These are phyloP conservation scores for Colletotrichum scovillei DNA, from an alignment of 2,329 filamentous ascomycete species.

Conservation along the genomic window DNA sequence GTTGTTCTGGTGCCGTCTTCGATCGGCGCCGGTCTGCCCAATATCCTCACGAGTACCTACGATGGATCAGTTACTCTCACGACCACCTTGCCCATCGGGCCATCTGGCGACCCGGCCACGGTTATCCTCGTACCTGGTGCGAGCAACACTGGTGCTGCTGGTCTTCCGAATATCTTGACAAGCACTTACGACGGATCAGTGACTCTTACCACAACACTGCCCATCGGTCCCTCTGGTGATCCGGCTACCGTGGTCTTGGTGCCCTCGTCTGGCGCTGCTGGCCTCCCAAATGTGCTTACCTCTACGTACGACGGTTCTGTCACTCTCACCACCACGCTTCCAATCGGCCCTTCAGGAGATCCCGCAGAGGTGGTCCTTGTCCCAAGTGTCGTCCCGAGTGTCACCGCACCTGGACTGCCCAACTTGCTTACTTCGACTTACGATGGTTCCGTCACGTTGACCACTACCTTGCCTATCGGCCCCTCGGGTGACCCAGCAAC, in stretches of 20 bases:
- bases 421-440: not conserved
- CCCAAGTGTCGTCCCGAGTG: not conserved
- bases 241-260: not conserved
- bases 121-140: not conserved
- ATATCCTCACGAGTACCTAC: not conserved
- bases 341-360: not conserved
- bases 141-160: not conserved
- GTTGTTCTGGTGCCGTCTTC: conserved; percentile 2
- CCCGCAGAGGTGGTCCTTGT: not conserved
- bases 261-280: too few species aligned
- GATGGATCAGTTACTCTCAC: not conserved
- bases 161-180: not conserved
- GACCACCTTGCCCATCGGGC: not conserved
- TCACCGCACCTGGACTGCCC: not conserved
- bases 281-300: not conserved
- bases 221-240: not conserved
- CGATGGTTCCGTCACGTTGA: not conserved
- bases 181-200: not conserved
- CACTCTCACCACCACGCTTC: not conserved
- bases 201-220: not conserved
- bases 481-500: not conserved
- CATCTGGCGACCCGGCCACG: not conserved
- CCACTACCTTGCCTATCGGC: not conserved
- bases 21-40: not conserved
- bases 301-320: not conserved